Conservation (phyloP, 2,329 filamentous ascomycete genomes). For the Sordariomycetes sp. region DNA sequence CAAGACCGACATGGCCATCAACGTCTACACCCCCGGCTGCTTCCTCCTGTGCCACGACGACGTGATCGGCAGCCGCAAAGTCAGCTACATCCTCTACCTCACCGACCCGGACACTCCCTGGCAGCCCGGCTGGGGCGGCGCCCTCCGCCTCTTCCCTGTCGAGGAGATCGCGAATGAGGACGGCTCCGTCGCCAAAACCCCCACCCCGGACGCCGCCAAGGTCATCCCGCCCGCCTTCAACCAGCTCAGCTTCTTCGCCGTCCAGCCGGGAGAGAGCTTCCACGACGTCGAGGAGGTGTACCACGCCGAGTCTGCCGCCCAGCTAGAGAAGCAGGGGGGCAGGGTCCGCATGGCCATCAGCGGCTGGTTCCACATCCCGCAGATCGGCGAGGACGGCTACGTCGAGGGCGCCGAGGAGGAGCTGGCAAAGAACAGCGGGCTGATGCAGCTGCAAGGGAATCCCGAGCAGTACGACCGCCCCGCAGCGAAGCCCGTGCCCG, state of each 20-base stretch:
- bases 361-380: constrained; percentile 98
- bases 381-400: constrained; percentile 86
- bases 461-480: constrained; percentile 84
- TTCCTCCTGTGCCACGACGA: constrained; percentile 96
- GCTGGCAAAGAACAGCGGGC: constrained; percentile 77
- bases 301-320: constrained; percentile 47
- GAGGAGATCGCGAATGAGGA: constrained; percentile 48
- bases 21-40: constrained; percentile 93
- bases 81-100: constrained; percentile 96
- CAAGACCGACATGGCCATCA: constrained; percentile 99
- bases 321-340: constrained; percentile 58
- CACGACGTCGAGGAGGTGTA: constrained; percentile 99
- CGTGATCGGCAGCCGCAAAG: constrained; percentile 89
- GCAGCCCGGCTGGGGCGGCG: constrained; percentile 88
- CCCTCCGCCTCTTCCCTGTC: constrained; percentile 75
- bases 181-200: constrained; percentile 68
- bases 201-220: constrained; percentile 66
- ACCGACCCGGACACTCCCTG: constrained; percentile 86
- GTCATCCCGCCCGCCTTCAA: constrained; percentile 93
- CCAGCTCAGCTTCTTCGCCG: constrained; percentile 95
- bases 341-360: constrained; percentile 94
- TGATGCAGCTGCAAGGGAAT: constrained; percentile 87
- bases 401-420: constrained; percentile 81
- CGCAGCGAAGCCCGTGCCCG: constrained; percentile 44
- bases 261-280: constrained; percentile 97